A percentile compares a stretch with the other conserved stretches of the same genome.
phyloP scores from a whole-genome alignment of 345 rosid species.

The Arabidopsis suecica region DNA sequence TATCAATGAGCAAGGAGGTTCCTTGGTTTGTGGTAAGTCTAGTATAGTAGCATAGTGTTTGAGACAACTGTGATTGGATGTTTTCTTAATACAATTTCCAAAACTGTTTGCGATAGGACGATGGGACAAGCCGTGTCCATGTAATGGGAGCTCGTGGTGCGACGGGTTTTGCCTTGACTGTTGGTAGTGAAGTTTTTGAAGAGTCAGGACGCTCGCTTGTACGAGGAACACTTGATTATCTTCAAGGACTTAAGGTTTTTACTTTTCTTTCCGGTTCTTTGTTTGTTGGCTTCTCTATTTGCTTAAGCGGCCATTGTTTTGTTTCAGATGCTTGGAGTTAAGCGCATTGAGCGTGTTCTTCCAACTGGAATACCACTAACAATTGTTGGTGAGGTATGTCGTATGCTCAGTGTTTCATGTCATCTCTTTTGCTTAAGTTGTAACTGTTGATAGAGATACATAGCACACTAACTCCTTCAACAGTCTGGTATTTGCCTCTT shows the following conservation, averaged over 20 bases:
- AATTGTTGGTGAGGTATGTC: constrained; percentile 92
- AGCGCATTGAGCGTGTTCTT: constrained; percentile 88
- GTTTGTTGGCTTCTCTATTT: constrained; percentile 25
- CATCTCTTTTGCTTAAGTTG: constrained; percentile 2
- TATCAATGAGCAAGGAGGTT: constrained; percentile 95
- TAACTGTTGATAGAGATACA: not conserved
- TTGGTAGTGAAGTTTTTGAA: constrained; percentile 95
- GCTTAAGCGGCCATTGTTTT: constrained; percentile 25
- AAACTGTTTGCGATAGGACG: constrained; percentile 56
- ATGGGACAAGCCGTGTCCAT: constrained; percentile 74
- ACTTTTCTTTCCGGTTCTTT: not conserved
- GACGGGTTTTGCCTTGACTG: constrained; percentile 76
- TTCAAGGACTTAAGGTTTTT: constrained; percentile 89
- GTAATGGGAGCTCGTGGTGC: constrained; percentile 91
- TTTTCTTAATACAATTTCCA: not conserved
- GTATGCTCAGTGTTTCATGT: constrained; percentile 5
- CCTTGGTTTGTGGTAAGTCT: constrained; percentile 85
- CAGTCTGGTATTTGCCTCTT: not conserved
- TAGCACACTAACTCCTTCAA: not conserved
- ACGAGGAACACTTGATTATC: constrained; percentile 90
- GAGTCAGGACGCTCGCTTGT: constrained; percentile 96
- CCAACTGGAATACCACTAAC: constrained; percentile 92
- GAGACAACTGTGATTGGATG: constrained; percentile 18
- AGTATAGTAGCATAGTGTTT: constrained; percentile 12
- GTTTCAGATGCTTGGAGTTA: constrained; percentile 96